Conservation (phyloP, 495 filamentous ascomycete genomes). For the Penicillium simplicissimum region DNA sequence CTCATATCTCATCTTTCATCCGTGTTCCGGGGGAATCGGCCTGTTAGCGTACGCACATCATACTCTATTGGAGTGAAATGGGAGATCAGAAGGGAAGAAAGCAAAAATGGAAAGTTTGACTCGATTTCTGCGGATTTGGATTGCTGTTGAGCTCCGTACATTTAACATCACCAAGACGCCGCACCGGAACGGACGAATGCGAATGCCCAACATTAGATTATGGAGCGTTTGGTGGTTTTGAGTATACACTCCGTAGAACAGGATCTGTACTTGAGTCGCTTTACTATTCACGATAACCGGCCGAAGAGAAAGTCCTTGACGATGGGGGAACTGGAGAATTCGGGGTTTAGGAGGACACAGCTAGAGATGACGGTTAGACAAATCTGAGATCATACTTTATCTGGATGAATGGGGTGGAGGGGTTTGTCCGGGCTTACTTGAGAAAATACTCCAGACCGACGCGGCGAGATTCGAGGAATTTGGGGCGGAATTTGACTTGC, state of each 20-base stretch:
- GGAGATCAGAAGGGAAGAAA: no score
- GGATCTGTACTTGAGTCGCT: background rate
- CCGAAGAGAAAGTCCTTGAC: conserved; percentile 72
- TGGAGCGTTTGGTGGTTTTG: no score
- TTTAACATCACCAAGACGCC: no score
- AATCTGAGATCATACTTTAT: background rate
- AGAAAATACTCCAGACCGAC: conserved; percentile 70
- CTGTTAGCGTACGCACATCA: no score
- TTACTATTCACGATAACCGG: conserved; percentile 36
- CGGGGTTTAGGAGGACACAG: conserved; percentile 67
- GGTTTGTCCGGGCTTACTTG: conserved; percentile 51
- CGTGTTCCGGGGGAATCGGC: no score
- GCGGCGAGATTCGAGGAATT: conserved; percentile 66
- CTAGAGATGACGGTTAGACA: conserved; percentile 31
- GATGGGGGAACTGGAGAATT: conserved; percentile 66
- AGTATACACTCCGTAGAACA: background rate
- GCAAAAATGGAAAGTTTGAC: no score
- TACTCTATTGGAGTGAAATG: no score
- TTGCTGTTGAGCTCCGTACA: no score
- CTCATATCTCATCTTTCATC: background rate
- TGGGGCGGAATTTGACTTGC: conserved; percentile 63
- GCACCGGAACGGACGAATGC: no score
- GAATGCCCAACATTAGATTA: no score
- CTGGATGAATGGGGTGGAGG: conserved; percentile 4
- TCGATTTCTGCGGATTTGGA: no score